Base-by-base conservation (phyloP, 2,329 filamentous ascomycete genomes). In the Fulvia fulva region DNA sequence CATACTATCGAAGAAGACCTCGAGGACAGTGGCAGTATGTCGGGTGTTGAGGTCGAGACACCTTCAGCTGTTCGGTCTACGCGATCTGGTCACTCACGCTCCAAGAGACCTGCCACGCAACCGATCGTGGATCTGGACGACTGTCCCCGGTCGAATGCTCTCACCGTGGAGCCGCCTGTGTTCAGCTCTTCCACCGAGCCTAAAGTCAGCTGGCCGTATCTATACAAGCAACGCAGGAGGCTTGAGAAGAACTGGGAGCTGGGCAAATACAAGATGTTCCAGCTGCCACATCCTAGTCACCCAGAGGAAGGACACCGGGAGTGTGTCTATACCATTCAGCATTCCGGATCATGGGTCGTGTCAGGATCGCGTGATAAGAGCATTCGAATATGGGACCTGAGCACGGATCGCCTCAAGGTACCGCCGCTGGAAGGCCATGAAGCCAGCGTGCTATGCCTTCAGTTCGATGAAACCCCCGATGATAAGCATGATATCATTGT, bases 301-400 rank as follows among this genome's bases (percentile, higher is more conserved):
- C 85, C 86, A 0, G 82, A 89, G 30, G 93, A 97, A 71, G 90
- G 90, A 0, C 94, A 99, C 71, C 82, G 81, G 21, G 93, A 97
- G 70, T 97, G 92, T 72, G 91, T 99, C 12, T 99, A 99, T 74
- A 93, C 90, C 1, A 86, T 99, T 54, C 93, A 99, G 72, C 96
- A 93, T 69, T 88, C 88, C 55, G 82, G 87, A 1, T 87, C 91
- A 63, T 94, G 88, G 72, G 81, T 99, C 9, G 93, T 97, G 51
- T 97, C 92, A 70, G 94, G 94, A 16, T 97, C 93, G 69, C 84
- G 94, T 54, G 94, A 99, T 70, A 87, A 84, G 64, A 90, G 90
- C 0, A 83, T 99, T 64, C 86, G 93, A 43, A 87, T 97, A 51
- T 99, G 94, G 94, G 86, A 96, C 71, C 78, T 97, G 63, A 84